Percentiles rank a stretch among this genome's conserved stretches.
These are phyloP conservation scores for Fusarium cicatricum DNA, from an alignment of 2,329 filamentous ascomycete genomes.

Conservation along the genomic window DNA sequence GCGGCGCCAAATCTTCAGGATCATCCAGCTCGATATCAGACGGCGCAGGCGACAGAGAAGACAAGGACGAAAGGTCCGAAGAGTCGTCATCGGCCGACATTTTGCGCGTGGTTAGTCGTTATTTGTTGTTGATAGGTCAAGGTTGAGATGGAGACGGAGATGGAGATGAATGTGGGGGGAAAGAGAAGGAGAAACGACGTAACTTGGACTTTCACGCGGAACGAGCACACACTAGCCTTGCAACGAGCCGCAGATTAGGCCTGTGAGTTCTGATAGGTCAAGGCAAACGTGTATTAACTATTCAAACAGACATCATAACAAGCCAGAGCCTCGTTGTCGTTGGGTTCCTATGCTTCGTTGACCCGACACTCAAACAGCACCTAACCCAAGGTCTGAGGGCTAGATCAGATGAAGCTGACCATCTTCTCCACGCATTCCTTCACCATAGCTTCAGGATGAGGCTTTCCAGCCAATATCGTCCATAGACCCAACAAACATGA, in stretches of 20 bases:
- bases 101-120: conserved; percentile 44
- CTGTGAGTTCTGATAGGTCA: conserved; percentile 44
- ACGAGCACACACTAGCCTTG: conserved; percentile 45
- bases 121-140: conserved; percentile 41
- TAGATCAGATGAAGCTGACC: conserved; percentile 8
- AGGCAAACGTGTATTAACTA: conserved; percentile 39
- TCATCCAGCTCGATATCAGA: conserved; percentile 62
- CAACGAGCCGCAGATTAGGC: conserved; percentile 46
- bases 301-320: conserved; percentile 23
- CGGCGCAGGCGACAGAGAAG: conserved; percentile 56
- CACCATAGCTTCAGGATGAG: background rate
- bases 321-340: conserved; percentile 18
- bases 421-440: background rate
- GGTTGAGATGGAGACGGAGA: conserved; percentile 38
- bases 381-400: conserved; percentile 4
- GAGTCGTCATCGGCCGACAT: conserved; percentile 70
- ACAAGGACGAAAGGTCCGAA: conserved; percentile 69
- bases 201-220: conserved; percentile 39
- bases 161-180: conserved; percentile 45
- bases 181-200: conserved; percentile 45
- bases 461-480: conserved; percentile 4
- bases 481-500: background rate
- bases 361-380: background rate
- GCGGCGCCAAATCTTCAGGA: conserved; percentile 41
- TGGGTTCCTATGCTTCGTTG: background rate